These are phyloP conservation scores for Suhomyces wounanorum DNA, from an alignment of 1,139 yeast genomes.

Conservation along the genomic window DNA sequence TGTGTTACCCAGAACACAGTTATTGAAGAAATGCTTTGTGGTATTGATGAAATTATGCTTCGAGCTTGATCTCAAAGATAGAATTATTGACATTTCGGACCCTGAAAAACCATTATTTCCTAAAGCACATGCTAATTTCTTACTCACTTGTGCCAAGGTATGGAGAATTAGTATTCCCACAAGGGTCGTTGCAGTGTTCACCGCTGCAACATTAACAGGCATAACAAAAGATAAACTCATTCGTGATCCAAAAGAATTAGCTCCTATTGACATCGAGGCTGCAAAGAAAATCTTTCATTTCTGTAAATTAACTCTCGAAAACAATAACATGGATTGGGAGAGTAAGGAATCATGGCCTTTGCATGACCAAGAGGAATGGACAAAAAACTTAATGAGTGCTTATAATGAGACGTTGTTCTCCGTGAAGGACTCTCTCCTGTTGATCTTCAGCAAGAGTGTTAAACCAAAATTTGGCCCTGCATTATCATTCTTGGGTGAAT, in stretches of 20 bases:
- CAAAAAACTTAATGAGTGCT: slow-evolving; percentile 46
- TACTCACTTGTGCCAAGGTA: slow-evolving; percentile 49
- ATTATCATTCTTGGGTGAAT: slow-evolving; percentile 52
- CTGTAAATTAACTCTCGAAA: slow-evolving; percentile 35
- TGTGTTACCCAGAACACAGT: slow-evolving; percentile 44
- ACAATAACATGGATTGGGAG: slow-evolving; percentile 38
- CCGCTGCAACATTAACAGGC: slow-evolving; percentile 52
- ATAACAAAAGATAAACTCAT: slow-evolving; percentile 36
- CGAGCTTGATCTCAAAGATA: slow-evolving; percentile 22
- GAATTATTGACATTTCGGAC: slow-evolving; percentile 19
- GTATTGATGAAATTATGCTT: slow-evolving; percentile 32
- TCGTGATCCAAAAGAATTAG: slow-evolving; percentile 29
- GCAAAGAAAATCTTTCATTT: slow-evolving; percentile 31
- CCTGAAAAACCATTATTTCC: slow-evolving; percentile 32
- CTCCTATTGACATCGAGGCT: slow-evolving; percentile 34
- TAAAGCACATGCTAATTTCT: slow-evolving; percentile 43
- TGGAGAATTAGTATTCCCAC: slow-evolving; percentile 66
- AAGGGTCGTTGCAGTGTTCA: slow-evolving; percentile 51
- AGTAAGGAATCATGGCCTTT: slow-evolving; percentile 46
- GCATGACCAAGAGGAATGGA: slow-evolving; percentile 56
- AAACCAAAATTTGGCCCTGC: slow-evolving; percentile 67
- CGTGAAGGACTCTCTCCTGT: slow-evolving; percentile 46
- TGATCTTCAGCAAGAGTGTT: slow-evolving; percentile 47
- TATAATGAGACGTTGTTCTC: slow-evolving; percentile 52
- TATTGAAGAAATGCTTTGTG: slow-evolving; percentile 32